Percentiles rank a stretch among this genome's conserved stretches.
These are phyloP conservation scores for Monascus purpureus DNA, from an alignment of 495 filamentous ascomycete genomes.

Conservation along the genomic window DNA sequence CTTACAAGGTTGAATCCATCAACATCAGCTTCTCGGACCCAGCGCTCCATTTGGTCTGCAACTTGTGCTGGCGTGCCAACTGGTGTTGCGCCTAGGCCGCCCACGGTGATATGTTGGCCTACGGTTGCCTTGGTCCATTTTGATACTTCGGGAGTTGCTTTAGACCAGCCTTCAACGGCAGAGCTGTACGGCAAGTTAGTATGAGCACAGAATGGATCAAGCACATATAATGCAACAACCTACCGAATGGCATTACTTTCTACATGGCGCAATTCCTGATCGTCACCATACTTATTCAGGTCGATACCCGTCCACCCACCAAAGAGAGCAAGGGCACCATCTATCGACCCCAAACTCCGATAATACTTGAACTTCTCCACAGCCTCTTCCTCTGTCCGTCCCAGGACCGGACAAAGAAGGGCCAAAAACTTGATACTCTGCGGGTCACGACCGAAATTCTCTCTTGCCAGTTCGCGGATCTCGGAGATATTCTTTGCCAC, in stretches of 20 bases:
- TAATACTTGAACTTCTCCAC: constrained; percentile 36
- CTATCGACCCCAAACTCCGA: constrained; percentile 32
- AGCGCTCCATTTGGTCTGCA: constrained; percentile 46
- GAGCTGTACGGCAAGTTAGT: constrained; percentile 13
- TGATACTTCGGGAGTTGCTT: constrained; percentile 24
- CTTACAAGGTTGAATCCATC: constrained; percentile 50
- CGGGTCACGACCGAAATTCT: constrained; percentile 31
- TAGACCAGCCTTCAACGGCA: constrained; percentile 34
- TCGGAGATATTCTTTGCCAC: constrained; percentile 35
- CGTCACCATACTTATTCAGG: constrained; percentile 34
- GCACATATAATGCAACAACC: too few species aligned
- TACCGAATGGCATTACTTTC: constrained; percentile 50
- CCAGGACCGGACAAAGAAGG: constrained; percentile 35
- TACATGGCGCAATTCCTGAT: constrained; percentile 41
- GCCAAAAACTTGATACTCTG: constrained; percentile 40
- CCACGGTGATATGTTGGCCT: constrained; percentile 47
- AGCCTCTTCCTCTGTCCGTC: constrained; percentile 40
- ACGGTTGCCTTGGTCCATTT: constrained; percentile 55
- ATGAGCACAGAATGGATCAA: too few species aligned
- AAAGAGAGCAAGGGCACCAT: constrained; percentile 43
- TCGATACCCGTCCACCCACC: constrained; percentile 48
- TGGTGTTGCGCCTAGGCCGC: constrained; percentile 39
- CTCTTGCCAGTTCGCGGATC: constrained; percentile 32
- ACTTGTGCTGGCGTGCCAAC: constrained; percentile 44
- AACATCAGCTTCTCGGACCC: constrained; percentile 46